A percentile compares a stretch with the other conserved stretches of the same genome.
Evolutionary conservation across 768 basidiomycete genomes (phyloP).

Genomic region (Suillus americanus): DNA sequence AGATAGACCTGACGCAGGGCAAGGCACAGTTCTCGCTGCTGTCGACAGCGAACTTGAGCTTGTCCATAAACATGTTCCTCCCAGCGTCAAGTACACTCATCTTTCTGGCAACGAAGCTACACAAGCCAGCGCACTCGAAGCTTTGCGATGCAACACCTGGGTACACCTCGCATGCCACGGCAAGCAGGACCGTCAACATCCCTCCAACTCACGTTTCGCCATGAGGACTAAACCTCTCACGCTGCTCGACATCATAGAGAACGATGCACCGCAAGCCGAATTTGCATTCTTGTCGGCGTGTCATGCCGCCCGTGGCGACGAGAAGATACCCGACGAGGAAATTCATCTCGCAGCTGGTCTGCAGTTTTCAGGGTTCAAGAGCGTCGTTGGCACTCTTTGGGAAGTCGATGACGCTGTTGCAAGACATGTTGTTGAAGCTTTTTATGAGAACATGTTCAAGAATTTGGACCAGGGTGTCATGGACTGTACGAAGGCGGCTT

Average conservation of each 20-base stretch:
- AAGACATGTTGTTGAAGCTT: constrained; percentile 7
- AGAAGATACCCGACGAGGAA: constrained; percentile 16
- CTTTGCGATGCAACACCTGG: constrained; percentile 11
- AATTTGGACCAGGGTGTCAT: background rate
- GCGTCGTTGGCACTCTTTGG: constrained; percentile 28
- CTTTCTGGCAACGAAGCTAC: constrained; percentile 12
- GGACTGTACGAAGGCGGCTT: constrained; percentile 11
- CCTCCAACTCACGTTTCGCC: constrained; percentile 19
- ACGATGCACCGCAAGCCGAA: constrained; percentile 4
- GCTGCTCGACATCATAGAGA: constrained; percentile 13
- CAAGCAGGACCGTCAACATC: constrained; percentile 2
- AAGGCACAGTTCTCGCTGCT: constrained; percentile 1
- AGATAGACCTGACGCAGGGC: background rate
- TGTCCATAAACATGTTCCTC: constrained; percentile 1
- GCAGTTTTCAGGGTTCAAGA: constrained; percentile 22
- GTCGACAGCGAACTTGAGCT: constrained; percentile 4
- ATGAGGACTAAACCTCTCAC: constrained; percentile 2
- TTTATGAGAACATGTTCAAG: constrained; percentile 13
- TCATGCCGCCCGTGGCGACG: constrained; percentile 21
- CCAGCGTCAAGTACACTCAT: background rate
- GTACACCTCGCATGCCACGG: constrained; percentile 29
- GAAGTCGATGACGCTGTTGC: constrained; percentile 12
- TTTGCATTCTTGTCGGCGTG: constrained; percentile 25
- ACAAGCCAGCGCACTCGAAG: background rate
- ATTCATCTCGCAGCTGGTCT: constrained; percentile 27